These are phyloP conservation scores for Phylloporus sp. DNA, from an alignment of 768 basidiomycete genomes.

Conservation along the genomic window DNA sequence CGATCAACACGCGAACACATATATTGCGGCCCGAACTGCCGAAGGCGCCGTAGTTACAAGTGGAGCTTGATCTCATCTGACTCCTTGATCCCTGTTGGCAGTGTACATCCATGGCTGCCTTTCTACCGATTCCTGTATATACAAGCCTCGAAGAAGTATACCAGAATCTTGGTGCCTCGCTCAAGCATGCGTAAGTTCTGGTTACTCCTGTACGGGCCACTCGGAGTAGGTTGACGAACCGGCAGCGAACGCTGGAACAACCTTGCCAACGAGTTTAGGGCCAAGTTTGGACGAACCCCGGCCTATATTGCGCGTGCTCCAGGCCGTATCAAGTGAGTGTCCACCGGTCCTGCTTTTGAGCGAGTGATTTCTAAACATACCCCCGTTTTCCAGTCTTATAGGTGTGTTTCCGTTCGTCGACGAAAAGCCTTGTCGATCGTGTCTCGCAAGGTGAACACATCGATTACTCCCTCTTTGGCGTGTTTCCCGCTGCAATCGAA, in stretches of 20 bases:
- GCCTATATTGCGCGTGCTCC: slow-evolving; percentile 72
- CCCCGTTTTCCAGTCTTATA: slow-evolving; percentile 28
- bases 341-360: background rate
- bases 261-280: slow-evolving; percentile 56
- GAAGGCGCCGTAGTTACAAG: too few species aligned
- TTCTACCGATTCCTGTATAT: slow-evolving; percentile 57
- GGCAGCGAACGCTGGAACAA: slow-evolving; percentile 52
- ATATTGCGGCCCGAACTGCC: too few species aligned
- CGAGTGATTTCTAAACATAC: background rate
- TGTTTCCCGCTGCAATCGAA: slow-evolving; percentile 80
- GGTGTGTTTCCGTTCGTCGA: slow-evolving; percentile 18
- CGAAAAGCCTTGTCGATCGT: background rate
- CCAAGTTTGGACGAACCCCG: slow-evolving; percentile 61
- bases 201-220: background rate
- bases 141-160: slow-evolving; percentile 54
- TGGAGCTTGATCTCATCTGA: too few species aligned
- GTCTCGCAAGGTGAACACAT: slow-evolving; percentile 66
- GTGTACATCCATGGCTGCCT: slow-evolving; percentile 42
- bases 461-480: slow-evolving; percentile 80
- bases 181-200: slow-evolving; percentile 44
- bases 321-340: slow-evolving; percentile 68
- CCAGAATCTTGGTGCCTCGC: slow-evolving; percentile 45
- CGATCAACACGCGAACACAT: too few species aligned
- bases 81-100: too few species aligned
- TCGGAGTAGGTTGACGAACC: background rate